Evolutionary conservation across 225 moss, liverwort and hornwort species (phyloP).

Genomic region (Ulota crispa): DNA sequence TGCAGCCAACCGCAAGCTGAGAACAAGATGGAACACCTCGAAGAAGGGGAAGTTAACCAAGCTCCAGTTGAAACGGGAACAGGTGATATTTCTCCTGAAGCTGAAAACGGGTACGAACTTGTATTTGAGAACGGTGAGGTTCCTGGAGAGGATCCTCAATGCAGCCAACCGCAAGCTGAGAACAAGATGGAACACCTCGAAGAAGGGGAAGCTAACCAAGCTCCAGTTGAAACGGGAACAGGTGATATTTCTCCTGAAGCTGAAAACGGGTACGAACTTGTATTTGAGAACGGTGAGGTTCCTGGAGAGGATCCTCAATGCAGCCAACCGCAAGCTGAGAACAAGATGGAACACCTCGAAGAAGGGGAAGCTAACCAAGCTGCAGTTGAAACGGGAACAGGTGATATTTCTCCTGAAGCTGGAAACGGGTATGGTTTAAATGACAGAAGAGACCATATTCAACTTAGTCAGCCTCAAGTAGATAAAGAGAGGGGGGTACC

Average conservation of each 20-base stretch:
- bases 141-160: conserved; percentile 18
- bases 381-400: conserved; percentile 11
- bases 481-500: neutral
- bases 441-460: conserved; percentile 18
- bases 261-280: conserved; percentile 3
- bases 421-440: conserved; percentile 14
- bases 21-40: conserved; percentile 15
- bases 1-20: conserved; percentile 31
- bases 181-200: conserved; percentile 18
- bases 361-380: conserved; percentile 36
- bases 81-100: conserved; percentile 15
- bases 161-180: conserved; percentile 31
- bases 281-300: conserved; percentile 22
- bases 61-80: conserved; percentile 14
- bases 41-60: conserved; percentile 40
- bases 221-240: conserved; percentile 12
- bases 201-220: conserved; percentile 38
- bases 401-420: conserved; percentile 18
- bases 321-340: conserved; percentile 31
- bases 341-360: conserved; percentile 21
- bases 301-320: conserved; percentile 19
- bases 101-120: conserved; percentile 4
- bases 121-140: conserved; percentile 22
- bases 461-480: conserved; percentile 26
- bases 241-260: conserved; percentile 17